phyloP scores from a whole-genome alignment of 768 basidiomycete genomes.

The Lactarius tabidus region DNA sequence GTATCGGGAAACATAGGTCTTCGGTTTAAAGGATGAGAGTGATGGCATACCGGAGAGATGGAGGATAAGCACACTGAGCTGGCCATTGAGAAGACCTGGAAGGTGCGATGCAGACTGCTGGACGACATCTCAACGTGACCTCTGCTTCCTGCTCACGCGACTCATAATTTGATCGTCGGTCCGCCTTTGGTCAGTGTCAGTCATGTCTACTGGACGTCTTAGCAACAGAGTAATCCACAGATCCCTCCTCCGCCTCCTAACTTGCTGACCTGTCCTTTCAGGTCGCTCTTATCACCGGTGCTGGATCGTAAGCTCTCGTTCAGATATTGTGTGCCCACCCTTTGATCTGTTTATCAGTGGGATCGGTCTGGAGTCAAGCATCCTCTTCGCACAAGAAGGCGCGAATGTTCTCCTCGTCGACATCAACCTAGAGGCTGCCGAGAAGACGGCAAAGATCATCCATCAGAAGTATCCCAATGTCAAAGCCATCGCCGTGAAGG shows the following conservation, averaged over 20 bases:
- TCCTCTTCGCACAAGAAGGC: slow-evolving; percentile 92
- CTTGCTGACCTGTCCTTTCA: slow-evolving; percentile 28
- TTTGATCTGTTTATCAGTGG: slow-evolving; percentile 52
- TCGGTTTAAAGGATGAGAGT: slow-evolving; percentile 33
- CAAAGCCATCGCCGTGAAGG: slow-evolving; percentile 63
- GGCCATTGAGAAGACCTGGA: neutral
- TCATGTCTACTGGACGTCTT: slow-evolving; percentile 48
- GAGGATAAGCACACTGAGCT: neutral
- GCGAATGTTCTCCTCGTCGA: slow-evolving; percentile 89
- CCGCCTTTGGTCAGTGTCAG: neutral
- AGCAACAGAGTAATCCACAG: slow-evolving; percentile 50
- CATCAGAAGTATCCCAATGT: slow-evolving; percentile 62
- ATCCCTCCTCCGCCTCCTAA: neutral
- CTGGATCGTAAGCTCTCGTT: slow-evolving; percentile 64
- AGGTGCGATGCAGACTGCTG: neutral
- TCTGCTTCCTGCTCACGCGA: neutral
- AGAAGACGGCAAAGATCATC: slow-evolving; percentile 64
- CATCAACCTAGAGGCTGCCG: slow-evolving; percentile 71
- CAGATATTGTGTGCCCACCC: neutral
- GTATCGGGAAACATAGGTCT: slow-evolving; percentile 44
- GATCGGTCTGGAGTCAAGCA: slow-evolving; percentile 93
- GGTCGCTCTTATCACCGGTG: slow-evolving; percentile 84
- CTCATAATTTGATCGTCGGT: neutral
- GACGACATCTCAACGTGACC: neutral
- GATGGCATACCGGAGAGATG: slow-evolving; percentile 7